phyloP scores from a whole-genome alignment of 116 monocot genomes.

The Papilionanthe hybrid region DNA sequence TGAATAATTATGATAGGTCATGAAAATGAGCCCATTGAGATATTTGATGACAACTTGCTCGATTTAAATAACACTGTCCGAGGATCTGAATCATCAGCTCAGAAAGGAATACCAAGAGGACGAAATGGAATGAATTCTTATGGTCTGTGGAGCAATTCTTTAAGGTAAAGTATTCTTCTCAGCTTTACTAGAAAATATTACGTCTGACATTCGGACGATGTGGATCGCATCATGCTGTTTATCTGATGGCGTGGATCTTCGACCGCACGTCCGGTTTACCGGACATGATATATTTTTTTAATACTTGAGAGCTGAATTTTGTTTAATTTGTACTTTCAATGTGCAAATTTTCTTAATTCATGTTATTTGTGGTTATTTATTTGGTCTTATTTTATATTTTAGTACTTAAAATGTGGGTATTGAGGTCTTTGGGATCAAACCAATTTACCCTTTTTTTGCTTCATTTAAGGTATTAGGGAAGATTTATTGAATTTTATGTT shows the following conservation, averaged over 20 bases:
- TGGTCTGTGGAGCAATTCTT: conserved; percentile 41
- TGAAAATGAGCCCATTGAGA: conserved; percentile 19
- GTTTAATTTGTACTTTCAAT: neutral
- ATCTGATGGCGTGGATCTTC: too few relatives aligned
- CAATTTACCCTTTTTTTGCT: neutral
- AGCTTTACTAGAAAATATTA: neutral
- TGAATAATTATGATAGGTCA: neutral
- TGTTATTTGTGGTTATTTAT: neutral
- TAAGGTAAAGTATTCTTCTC: conserved; percentile 24
- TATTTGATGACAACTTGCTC: conserved; percentile 30
- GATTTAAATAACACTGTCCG: conserved; percentile 12
- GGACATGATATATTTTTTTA: too few relatives aligned
- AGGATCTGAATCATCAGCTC: conserved; percentile 30
- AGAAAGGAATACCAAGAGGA: conserved; percentile 6
- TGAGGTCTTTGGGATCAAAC: neutral
- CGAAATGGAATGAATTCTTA: conserved; percentile 14
- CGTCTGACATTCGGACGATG: too few relatives aligned
- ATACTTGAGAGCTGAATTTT: neutral
- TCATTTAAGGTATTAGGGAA: too few relatives aligned
- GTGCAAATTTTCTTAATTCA: neutral
- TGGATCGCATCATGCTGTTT: too few relatives aligned
- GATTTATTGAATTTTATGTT: too few relatives aligned
- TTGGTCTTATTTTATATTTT: neutral
- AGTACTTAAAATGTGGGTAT: neutral
- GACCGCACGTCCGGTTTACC: too few relatives aligned